Percentiles rank a stretch among this genome's conserved stretches.
Evolutionary conservation across 768 basidiomycete genomes (phyloP).

Genomic region (Lepiota subincarnata): DNA sequence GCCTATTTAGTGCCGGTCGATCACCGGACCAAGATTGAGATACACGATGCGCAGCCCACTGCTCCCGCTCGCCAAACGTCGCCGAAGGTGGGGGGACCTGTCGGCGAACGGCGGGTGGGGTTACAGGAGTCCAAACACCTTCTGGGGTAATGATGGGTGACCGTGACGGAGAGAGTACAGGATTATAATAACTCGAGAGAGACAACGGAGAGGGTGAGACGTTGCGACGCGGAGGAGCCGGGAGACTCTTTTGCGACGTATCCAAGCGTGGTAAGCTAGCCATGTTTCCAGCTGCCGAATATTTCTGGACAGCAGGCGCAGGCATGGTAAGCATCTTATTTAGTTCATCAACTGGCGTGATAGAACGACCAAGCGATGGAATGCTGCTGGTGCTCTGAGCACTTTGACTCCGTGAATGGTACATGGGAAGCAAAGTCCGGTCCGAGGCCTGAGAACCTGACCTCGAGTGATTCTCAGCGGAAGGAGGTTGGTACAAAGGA

Average conservation of each 20-base stretch:
- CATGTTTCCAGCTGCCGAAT: background rate
- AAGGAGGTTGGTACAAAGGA: background rate
- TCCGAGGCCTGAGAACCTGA: background rate
- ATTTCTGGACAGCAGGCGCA: background rate
- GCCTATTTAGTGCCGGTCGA: background rate
- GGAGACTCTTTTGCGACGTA: conserved; percentile 1
- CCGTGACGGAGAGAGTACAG: background rate
- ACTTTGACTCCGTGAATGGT: background rate
- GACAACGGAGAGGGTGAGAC: conserved; percentile 1
- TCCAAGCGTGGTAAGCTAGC: background rate
- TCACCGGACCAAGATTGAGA: conserved; percentile 4
- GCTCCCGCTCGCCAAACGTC: background rate
- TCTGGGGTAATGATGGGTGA: conserved; percentile 3
- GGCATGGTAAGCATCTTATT: conserved; percentile 1
- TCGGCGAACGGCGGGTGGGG: background rate
- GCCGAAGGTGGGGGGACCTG: background rate
- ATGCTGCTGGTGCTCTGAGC: conserved; percentile 3
- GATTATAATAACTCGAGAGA: background rate
- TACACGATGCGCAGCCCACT: background rate
- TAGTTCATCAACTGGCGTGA: conserved; percentile 4
- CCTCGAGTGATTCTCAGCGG: background rate
- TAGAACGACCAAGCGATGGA: conserved; percentile 1
- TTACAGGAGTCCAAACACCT: conserved; percentile 3
- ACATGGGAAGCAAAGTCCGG: background rate
- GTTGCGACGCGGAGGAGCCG: conserved; percentile 4